Evolutionary conservation across 331 rosid species (phyloP).

Genomic region (Cydonia oblonga): DNA sequence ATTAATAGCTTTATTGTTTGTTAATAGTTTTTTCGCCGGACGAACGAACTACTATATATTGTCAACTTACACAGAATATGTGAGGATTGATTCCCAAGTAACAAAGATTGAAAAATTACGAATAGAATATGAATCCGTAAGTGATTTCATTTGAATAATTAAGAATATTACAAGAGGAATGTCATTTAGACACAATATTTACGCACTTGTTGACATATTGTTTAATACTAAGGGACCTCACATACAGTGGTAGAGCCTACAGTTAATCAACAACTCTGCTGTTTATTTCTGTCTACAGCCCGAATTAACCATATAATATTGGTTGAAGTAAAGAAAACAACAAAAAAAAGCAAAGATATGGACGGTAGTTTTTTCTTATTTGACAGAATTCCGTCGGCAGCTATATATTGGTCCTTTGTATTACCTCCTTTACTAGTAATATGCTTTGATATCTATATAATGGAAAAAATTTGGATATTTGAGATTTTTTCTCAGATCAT

Average conservation of each 20-base stretch:
- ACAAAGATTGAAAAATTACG: neutral
- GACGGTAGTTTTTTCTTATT: neutral
- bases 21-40: neutral
- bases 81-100: conserved; percentile 1
- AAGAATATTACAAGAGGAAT: neutral
- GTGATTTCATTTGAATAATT: neutral
- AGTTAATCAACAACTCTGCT: too few relatives aligned
- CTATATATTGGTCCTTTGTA: neutral
- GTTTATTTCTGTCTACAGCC: too few relatives aligned
- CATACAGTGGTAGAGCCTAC: too few relatives aligned
- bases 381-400: neutral
- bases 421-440: neutral
- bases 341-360: neutral
- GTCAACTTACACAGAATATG: conserved; percentile 9
- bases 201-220: too few relatives aligned
- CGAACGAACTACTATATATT: neutral
- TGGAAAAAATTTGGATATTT: neutral
- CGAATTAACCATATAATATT: neutral
- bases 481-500: neutral
- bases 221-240: too few relatives aligned
- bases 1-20: conserved; percentile 2
- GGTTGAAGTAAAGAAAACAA: too few relatives aligned
- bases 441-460: neutral
- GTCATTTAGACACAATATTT: too few relatives aligned
- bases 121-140: neutral